Percentiles rank a stretch among this genome's conserved stretches.
Evolutionary conservation across 345 rosid species (phyloP).

Genomic region (Bretschneidera sinensis): DNA sequence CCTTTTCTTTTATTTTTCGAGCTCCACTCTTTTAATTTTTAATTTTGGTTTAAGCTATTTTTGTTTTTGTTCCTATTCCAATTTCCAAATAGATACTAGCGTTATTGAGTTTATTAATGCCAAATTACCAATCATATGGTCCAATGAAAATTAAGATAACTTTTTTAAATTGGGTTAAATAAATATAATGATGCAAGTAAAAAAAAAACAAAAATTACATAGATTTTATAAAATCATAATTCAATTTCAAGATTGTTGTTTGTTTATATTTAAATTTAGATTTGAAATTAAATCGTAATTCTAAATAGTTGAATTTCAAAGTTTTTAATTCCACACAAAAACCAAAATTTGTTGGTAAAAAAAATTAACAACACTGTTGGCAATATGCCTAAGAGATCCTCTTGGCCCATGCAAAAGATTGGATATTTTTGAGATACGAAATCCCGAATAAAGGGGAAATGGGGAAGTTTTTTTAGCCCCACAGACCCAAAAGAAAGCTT

Average conservation of each 20-base stretch:
- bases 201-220: too few relatives aligned
- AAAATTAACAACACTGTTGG: too few relatives aligned
- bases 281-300: too few relatives aligned
- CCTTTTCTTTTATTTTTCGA: not conserved
- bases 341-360: too few relatives aligned
- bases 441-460: not conserved
- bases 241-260: too few relatives aligned
- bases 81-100: too few relatives aligned
- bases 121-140: not conserved
- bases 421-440: conserved; percentile 17
- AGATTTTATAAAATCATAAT: too few relatives aligned
- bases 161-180: not conserved
- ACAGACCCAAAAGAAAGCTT: not conserved
- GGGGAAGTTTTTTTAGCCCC: too few relatives aligned
- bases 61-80: not conserved
- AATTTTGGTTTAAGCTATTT: not conserved
- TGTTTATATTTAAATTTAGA: too few relatives aligned
- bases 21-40: not conserved
- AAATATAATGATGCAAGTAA: not conserved
- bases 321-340: too few relatives aligned
- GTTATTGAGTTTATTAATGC: conserved; percentile 4
- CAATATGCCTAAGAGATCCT: too few relatives aligned
- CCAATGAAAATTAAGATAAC: not conserved
- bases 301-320: too few relatives aligned
- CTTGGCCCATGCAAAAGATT: conserved; percentile 5